A percentile compares a stretch with the other conserved stretches of the same genome.
These are phyloP conservation scores for Incumbomyces delicatus DNA, from an alignment of 2,329 filamentous ascomycete genomes.

Conservation along the genomic window DNA sequence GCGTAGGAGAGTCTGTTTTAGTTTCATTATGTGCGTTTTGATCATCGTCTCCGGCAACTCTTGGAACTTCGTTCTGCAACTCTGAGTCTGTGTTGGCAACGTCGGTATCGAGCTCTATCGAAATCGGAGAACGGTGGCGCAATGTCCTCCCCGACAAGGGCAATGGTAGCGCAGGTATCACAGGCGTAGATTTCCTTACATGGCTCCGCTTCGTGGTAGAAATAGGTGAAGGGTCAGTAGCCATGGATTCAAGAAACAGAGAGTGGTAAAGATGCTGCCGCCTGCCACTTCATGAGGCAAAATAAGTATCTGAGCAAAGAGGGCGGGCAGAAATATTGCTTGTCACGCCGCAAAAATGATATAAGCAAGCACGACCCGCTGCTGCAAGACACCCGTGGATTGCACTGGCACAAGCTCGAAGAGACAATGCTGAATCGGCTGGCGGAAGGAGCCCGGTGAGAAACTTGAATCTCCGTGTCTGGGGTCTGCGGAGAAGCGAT, in stretches of 20 bases:
- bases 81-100: neutral
- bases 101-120: neutral
- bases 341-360: neutral
- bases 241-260: neutral
- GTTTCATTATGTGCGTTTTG: neutral
- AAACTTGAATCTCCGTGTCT: neutral
- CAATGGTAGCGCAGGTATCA: constrained; percentile 4
- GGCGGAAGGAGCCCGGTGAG: neutral
- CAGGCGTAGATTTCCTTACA: neutral
- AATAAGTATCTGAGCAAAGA: neutral
- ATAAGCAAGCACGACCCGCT: constrained; percentile 4
- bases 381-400: no score
- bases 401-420: neutral
- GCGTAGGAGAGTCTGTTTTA: no score
- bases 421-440: neutral
- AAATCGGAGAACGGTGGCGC: neutral
- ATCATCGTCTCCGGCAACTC: neutral
- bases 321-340: neutral
- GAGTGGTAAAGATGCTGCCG: constrained; percentile 1
- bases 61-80: neutral
- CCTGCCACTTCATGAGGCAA: constrained; percentile 1
- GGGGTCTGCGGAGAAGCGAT: neutral
- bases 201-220: neutral
- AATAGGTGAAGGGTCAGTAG: constrained; percentile 4
- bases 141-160: neutral